Conservation (phyloP, 176 grass and related monocot species). For the Bromus sterilis region DNA sequence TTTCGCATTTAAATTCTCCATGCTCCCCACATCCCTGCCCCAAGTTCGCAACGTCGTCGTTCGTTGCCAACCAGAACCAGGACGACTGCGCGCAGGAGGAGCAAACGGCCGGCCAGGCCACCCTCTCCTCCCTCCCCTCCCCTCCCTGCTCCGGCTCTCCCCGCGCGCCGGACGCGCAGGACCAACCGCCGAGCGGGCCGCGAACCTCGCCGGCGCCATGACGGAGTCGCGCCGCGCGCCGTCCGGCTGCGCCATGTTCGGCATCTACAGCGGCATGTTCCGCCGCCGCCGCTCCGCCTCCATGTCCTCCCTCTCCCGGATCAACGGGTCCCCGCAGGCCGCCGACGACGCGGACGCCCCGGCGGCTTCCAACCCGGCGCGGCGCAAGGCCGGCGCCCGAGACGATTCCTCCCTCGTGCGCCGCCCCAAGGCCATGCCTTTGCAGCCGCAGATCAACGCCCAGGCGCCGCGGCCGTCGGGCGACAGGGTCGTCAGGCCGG, state of each 20-base stretch:
- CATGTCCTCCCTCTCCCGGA: constrained; percentile 43
- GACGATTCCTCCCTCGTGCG: constrained; percentile 23
- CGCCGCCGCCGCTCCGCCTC: constrained; percentile 59
- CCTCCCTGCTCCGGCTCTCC: not conserved
- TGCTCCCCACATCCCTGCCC: constrained; percentile 22
- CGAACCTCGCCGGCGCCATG: constrained; percentile 29
- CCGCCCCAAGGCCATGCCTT: not conserved
- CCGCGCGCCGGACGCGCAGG: not conserved
- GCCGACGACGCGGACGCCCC: not conserved
- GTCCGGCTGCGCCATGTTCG: constrained; percentile 72
- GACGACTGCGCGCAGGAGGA: constrained; percentile 19
- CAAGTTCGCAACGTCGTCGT: not conserved
- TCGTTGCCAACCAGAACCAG: constrained; percentile 27
- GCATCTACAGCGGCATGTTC: constrained; percentile 62
- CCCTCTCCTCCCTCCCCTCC: not conserved
- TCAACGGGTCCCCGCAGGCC: not conserved
- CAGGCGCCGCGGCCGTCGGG: not conserved
- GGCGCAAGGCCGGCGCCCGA: constrained; percentile 15
- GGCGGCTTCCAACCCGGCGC: not conserved
- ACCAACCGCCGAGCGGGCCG: constrained; percentile 12
- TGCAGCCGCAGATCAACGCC: not conserved
- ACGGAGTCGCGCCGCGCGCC: constrained; percentile 46
- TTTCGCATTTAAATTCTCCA: constrained; percentile 17
- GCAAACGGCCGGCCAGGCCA: constrained; percentile 21
- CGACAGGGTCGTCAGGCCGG: not conserved